These are phyloP conservation scores for Solanum pimpinellifolium DNA, from an alignment of 257 asterid species.

Conservation along the genomic window DNA sequence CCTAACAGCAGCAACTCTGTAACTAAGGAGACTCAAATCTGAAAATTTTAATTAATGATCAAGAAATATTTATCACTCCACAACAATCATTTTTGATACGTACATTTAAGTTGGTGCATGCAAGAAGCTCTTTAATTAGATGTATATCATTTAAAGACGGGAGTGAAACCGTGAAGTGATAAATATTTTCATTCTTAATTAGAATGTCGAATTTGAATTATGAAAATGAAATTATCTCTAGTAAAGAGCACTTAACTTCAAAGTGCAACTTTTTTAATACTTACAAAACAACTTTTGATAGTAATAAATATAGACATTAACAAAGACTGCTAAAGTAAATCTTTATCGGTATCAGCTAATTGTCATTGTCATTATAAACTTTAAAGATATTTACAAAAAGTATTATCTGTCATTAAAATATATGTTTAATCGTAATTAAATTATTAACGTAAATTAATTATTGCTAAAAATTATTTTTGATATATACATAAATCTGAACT, in stretches of 20 bases:
- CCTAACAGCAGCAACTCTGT: accelerated
- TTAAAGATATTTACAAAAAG: too few species aligned
- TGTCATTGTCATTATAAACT: too few species aligned
- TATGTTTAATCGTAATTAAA: too few species aligned
- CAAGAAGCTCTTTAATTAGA: background rate
- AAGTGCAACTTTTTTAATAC: background rate
- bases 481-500: background rate
- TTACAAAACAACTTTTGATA: too few species aligned
- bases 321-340: too few species aligned
- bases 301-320: too few species aligned
- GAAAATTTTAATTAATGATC: too few species aligned
- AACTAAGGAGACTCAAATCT: accelerated
- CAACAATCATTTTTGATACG: too few species aligned
- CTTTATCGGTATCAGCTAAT: background rate
- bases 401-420: background rate
- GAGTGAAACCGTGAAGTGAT: accelerated
- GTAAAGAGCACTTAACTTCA: background rate
- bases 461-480: too few species aligned
- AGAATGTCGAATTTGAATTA: background rate
- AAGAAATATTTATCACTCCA: accelerated
- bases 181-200: background rate
- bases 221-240: background rate
- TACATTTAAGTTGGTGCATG: background rate
- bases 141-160: background rate
- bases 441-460: too few species aligned